Base-by-base conservation (phyloP, 441 rosid species). In the Biscutella laevigata region DNA sequence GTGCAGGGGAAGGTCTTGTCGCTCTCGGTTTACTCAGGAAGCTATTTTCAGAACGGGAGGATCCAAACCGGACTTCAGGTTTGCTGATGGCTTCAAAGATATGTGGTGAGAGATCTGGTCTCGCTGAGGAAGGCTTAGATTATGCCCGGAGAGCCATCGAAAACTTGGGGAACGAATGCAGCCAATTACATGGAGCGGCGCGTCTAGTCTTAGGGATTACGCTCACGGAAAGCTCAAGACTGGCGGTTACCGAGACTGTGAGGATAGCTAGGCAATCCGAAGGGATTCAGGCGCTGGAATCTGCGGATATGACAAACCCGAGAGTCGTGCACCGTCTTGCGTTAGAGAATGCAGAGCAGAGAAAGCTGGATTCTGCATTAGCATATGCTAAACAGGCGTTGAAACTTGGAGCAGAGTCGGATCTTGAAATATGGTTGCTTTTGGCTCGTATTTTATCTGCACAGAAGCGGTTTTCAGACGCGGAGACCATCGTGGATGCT, bases 361-460 rank as follows among this genome's bases (percentile, higher is more conserved):
- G 96, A 74, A 88, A 85, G 66, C 70, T 88, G 56, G 87, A 83
- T 46, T 44, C 55, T 0, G 92, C 96, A 0, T 74, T 77, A 45
- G 44, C 45, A 19, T 75, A 81, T 40, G 80, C 92, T 27, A 77
- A 74, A 54, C 45, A 14, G n/a, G 75, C 73, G 49, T 55, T 88
- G 57, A 78, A 74, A 46, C 64, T 81, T 37, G 95, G 78, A 62
- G 82, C 70, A 2, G 96, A 87, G 37, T 75, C 80, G 2, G 72
- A 57, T 44, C 53, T 74, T 45, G 81, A 64, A 47, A 84, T 74
- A 14, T 88, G 89, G 80, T 53, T 83, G 36, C 69, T 88, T 44
- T 42, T 88, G 64, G 85, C 84, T 45, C 82, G 92, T 44, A 74
- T 88, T 67, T 75, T 85, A 64, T 85, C 96, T 0, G 95, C 95